A percentile compares a stretch with the other conserved stretches of the same genome.
phyloP scores from a whole-genome alignment of 495 filamentous ascomycete species.

The Lasiosphaeria hispida region DNA sequence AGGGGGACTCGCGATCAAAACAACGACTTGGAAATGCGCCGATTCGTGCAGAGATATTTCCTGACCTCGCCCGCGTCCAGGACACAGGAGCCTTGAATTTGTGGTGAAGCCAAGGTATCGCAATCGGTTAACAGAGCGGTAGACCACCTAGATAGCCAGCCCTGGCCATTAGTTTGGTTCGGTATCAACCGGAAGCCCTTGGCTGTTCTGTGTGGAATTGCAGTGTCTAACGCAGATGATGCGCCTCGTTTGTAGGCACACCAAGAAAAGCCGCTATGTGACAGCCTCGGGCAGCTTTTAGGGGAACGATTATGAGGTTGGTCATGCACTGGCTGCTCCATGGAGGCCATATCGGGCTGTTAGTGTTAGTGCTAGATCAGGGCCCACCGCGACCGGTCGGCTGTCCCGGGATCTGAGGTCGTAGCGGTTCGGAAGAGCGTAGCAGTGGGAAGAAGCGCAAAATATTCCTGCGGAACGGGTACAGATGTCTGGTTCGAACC shows the following conservation, averaged over 20 bases:
- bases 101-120: background rate
- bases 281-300: no score
- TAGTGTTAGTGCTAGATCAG: constrained; percentile 6
- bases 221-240: no score
- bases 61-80: background rate
- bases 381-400: background rate
- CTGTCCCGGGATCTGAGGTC: constrained; percentile 25
- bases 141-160: no score
- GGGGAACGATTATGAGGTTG: background rate
- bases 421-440: constrained; percentile 20
- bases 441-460: constrained; percentile 5
- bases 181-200: no score
- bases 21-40: constrained; percentile 3
- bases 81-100: background rate
- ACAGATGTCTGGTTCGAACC: background rate
- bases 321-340: background rate
- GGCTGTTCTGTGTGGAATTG: no score
- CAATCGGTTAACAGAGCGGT: background rate
- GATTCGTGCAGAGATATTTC: constrained; percentile 6
- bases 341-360: background rate
- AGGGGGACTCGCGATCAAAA: background rate
- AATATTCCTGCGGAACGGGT: background rate
- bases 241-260: no score
- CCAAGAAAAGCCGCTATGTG: no score
- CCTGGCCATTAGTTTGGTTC: no score